Base-by-base conservation (phyloP, 1,284 basidiomycete species). In the Vanrija sp. region DNA sequence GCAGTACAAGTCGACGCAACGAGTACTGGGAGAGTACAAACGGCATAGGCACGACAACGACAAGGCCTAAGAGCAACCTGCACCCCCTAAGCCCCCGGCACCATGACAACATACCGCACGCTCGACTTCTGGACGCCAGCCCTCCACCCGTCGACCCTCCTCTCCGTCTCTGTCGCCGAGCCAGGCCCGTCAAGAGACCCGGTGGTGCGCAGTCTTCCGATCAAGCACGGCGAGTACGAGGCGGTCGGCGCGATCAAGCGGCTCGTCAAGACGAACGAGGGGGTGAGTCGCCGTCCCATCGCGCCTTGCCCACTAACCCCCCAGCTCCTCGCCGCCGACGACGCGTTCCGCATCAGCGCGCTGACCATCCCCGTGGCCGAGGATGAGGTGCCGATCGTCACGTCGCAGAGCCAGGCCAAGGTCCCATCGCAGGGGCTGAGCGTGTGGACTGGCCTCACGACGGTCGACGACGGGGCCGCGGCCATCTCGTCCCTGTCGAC, bases 91-190 rank as follows among this genome's bases (percentile, higher is more conserved):
- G 10, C 9, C n/a, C 39, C 24, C 39, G 15, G 6, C 50, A 18
- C 25, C 4, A 61, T 61, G 56, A 20, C 56, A 27, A 53, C 53
- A 22, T 59, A 56, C 16, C 60, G 54, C 43, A 69, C 68, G 3
- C 54, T 66, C 46, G 65, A 67, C 49, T 71, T 77, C 52, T 65
- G 75, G 48, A 66, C 67, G 14, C 72, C 75, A 4, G 71, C 72
- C 1, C 60, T 74, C 8, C 64, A 72, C 50, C 66, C 70, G 12
- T 72, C 69, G 55, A 71, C 75, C 9, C 60, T 77, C 20, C 54
- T 71, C n/a, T 67, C 73, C 47, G 49, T 76, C 18, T 63, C 67
- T 15, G 62, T 76, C 46, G 66, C 72, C 14, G 57, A 65, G 36
- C 56, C 61, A 2, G 59, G 57, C 16, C 57, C 63, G 4, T 49